Evolutionary conservation across 2,329 filamentous ascomycete species (phyloP), one percentile per base, ranked within the genome.

Genomic region (Nemania abortiva): DNA sequence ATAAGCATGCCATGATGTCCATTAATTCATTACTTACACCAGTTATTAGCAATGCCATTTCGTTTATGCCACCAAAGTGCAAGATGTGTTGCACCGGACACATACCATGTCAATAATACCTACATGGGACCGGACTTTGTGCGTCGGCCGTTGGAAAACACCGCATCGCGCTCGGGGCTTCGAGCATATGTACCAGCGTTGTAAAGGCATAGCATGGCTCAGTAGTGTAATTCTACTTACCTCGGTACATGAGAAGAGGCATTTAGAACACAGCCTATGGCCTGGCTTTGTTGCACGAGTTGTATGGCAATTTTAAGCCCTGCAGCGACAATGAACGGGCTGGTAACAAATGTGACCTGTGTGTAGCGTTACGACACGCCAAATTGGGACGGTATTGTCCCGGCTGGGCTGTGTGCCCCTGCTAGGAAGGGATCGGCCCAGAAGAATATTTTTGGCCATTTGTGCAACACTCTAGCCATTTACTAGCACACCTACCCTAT

Each of bases 131-230:
- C 67, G 67, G 67, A 63, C 53, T 66, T 63, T 63, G 42, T 27
- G 22, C 52, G 31, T 58, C 67, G 67, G 67, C 67, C 67, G 67
- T 31, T 45, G 34, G 20, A 47, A 66, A 63, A 66, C 54, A 66
- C 67, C 67, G 67, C 63, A 50, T 66, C 42, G 63, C 63, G 67
- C 58, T 55, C 53, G 53, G 63, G 20, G 57, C 29, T n/a, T 29
- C n/a, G 39, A 31, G 20, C 20, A 24, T n/a, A 18, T 52, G 31
- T 34, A 34, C 31, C 31, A 4, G 31, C 22, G 53, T 56, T 15
- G 22, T 37, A 58, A 57, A 47, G 10, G 24, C 39, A 45, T 45
- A n/a, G 42, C 13, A 45, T 11, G 42, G 42, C 42, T 45, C 9
- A 34, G 31, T 9, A 34, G 31, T 34, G 31, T 34, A 34, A 9